Percentiles rank a stretch among this genome's conserved stretches.
These are phyloP conservation scores for Tylopilus balloui DNA, from an alignment of 768 basidiomycete species.

Conservation along the genomic window DNA sequence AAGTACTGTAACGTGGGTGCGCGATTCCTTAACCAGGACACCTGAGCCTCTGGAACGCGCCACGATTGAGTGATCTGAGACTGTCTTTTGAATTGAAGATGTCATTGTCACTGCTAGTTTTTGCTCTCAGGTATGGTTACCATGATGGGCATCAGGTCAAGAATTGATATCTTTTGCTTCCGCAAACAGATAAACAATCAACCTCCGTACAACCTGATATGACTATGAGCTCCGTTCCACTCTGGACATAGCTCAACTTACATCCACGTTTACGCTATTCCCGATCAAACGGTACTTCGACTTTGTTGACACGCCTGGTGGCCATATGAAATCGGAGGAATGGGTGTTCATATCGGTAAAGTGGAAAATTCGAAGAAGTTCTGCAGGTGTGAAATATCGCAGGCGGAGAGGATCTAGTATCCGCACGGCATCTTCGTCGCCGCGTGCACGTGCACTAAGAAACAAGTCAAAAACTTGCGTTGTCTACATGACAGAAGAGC, in stretches of 20 bases:
- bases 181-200: slow-evolving; percentile 56
- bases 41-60: neutral
- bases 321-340: slow-evolving; percentile 52
- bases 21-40: neutral
- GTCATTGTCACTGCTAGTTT: neutral
- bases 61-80: neutral
- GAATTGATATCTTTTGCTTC: neutral
- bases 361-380: slow-evolving; percentile 65
- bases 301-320: slow-evolving; percentile 53
- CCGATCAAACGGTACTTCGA: slow-evolving; percentile 75
- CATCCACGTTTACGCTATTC: slow-evolving; percentile 77
- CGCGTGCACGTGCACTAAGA: slow-evolving; percentile 39
- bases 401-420: slow-evolving; percentile 56
- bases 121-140: neutral
- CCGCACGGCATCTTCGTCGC: slow-evolving; percentile 43
- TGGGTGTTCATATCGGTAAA: slow-evolving; percentile 35
- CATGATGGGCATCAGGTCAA: neutral
- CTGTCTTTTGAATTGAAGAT: neutral
- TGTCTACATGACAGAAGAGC: slow-evolving; percentile 43
- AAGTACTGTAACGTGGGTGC: neutral
- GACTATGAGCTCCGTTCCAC: neutral
- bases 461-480: slow-evolving; percentile 55
- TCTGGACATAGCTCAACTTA: slow-evolving; percentile 24
- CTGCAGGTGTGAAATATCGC: slow-evolving; percentile 71
- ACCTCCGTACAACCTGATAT: slow-evolving; percentile 41